These are phyloP conservation scores for Hordeum vulgare DNA, from an alignment of 176 grass and related monocot species.

Conservation along the genomic window DNA sequence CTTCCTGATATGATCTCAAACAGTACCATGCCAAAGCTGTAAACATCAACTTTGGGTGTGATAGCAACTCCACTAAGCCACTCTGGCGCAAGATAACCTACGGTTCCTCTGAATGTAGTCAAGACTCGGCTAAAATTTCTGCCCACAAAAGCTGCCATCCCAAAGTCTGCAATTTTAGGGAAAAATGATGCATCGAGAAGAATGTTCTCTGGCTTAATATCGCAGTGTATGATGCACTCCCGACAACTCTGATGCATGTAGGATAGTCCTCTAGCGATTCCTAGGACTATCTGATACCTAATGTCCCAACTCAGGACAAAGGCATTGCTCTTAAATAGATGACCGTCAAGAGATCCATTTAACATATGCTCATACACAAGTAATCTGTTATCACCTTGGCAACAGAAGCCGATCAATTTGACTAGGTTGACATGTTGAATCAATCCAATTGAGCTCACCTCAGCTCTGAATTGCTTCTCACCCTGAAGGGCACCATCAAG, in stretches of 20 bases:
- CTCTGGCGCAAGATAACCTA: constrained; percentile 56
- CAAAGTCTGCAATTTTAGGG: constrained; percentile 67
- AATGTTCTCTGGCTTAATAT: constrained; percentile 55
- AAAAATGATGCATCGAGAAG: constrained; percentile 34
- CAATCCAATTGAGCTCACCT: constrained; percentile 51
- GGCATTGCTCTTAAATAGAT: constrained; percentile 28
- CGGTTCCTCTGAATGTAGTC: constrained; percentile 59
- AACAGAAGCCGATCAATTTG: constrained; percentile 48
- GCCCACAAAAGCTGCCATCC: constrained; percentile 49
- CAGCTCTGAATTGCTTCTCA: constrained; percentile 55
- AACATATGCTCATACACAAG: constrained; percentile 56
- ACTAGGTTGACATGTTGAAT: constrained; percentile 60
- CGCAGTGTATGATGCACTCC: constrained; percentile 61
- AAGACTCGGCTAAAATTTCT: constrained; percentile 54
- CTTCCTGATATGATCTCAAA: constrained; percentile 50
- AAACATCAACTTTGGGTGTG: constrained; percentile 53
- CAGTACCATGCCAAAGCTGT: constrained; percentile 57
- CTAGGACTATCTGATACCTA: constrained; percentile 34
- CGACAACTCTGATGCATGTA: constrained; percentile 55
- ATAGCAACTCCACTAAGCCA: constrained; percentile 44
- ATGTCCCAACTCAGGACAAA: constrained; percentile 21
- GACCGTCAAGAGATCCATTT: constrained; percentile 47
- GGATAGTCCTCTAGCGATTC: constrained; percentile 47
- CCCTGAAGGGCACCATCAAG: constrained; percentile 29
- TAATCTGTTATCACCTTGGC: constrained; percentile 32